Conservation (phyloP, 2,329 filamentous ascomycete genomes). For the Colletotrichum musicola region DNA sequence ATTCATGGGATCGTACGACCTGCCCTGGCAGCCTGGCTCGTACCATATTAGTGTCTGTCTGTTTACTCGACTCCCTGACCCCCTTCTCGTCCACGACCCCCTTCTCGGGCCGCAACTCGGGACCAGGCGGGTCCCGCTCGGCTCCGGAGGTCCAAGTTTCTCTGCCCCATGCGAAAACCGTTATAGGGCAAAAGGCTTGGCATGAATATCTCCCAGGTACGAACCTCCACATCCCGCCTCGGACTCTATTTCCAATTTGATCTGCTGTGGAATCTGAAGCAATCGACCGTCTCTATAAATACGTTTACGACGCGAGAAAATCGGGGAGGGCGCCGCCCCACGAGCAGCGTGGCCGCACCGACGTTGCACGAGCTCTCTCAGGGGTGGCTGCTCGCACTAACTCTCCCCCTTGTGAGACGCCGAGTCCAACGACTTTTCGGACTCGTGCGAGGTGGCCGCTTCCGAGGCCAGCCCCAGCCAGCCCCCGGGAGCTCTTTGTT, state of each 20-base stretch:
- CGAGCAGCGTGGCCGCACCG: slow-evolving; percentile 20
- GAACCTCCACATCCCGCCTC: too few relatives aligned
- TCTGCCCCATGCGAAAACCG: too few relatives aligned
- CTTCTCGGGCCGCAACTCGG: background rate
- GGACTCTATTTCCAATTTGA: background rate
- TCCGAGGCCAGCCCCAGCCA: background rate
- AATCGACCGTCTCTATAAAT: background rate
- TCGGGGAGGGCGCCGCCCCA: background rate
- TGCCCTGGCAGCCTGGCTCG: too few relatives aligned
- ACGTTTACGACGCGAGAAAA: background rate
- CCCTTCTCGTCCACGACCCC: too few relatives aligned
- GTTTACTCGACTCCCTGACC: background rate
- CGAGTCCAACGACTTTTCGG: background rate
- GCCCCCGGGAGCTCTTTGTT: background rate
- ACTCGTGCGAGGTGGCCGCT: background rate
- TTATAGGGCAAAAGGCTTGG: too few relatives aligned
- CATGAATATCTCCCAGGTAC: too few relatives aligned
- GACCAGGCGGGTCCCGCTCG: background rate
- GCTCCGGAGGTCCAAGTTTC: background rate
- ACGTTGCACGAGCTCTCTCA: background rate
- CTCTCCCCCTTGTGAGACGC: slow-evolving; percentile 1
- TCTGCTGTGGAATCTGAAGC: background rate
- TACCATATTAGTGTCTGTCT: too few relatives aligned
- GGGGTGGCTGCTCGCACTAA: slow-evolving; percentile 14
- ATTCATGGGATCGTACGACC: background rate